phyloP scores from a whole-genome alignment of 2,329 filamentous ascomycete genomes.

The Penicillium crustosum region DNA sequence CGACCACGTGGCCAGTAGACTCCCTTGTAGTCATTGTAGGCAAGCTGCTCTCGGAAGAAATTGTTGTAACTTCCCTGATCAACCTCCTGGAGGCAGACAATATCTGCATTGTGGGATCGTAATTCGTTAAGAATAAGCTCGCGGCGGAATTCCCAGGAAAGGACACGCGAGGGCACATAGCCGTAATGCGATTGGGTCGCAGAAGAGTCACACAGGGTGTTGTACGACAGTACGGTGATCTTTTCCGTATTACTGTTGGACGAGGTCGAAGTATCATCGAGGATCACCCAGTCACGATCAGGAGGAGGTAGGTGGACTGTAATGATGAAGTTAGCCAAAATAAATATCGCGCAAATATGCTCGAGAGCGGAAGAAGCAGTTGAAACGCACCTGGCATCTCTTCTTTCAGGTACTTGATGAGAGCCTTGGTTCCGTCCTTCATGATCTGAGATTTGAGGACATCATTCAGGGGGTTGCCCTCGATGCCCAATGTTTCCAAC shows the following conservation, averaged over 20 bases:
- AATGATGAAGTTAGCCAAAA: slow-evolving; percentile 21
- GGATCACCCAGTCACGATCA: slow-evolving; percentile 74
- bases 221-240: slow-evolving; percentile 88
- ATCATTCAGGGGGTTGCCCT: slow-evolving; percentile 81
- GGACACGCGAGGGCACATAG: slow-evolving; percentile 78
- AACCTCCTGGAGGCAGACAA: slow-evolving; percentile 91
- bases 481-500: slow-evolving; percentile 84
- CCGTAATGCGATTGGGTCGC: slow-evolving; percentile 83
- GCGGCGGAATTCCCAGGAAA: slow-evolving; percentile 84
- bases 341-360: neutral
- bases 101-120: slow-evolving; percentile 74
- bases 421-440: slow-evolving; percentile 80
- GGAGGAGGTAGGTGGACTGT: slow-evolving; percentile 74
- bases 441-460: slow-evolving; percentile 78
- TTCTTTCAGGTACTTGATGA: slow-evolving; percentile 82
- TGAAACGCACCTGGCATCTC: slow-evolving; percentile 71
- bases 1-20: slow-evolving; percentile 89
- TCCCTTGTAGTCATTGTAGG: slow-evolving; percentile 86
- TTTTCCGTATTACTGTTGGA: slow-evolving; percentile 60
- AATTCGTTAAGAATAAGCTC: slow-evolving; percentile 82
- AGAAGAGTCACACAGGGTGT: slow-evolving; percentile 92
- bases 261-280: slow-evolving; percentile 55
- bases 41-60: slow-evolving; percentile 83
- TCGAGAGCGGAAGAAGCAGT: neutral
- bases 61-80: slow-evolving; percentile 89